Percentiles rank a stretch among this genome's conserved stretches.
phyloP scores from a whole-genome alignment of 208 protist genomes.

The Acanthamoeba sp. region DNA sequence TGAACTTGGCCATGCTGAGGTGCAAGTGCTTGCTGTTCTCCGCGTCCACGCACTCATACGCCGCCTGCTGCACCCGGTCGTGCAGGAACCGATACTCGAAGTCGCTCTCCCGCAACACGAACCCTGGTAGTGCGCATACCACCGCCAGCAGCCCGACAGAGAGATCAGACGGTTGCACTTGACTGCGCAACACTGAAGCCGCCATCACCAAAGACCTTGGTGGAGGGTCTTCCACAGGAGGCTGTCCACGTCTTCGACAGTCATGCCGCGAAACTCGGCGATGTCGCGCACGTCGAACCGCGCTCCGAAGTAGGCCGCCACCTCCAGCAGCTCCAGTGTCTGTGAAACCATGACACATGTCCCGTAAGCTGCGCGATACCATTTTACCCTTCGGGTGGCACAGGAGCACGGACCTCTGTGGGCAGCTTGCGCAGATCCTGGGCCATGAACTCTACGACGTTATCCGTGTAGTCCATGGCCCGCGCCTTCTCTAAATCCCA shows the following conservation, averaged over 20 bases:
- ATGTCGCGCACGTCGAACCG: constrained; percentile 51
- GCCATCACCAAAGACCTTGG: background rate
- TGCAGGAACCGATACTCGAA: constrained; percentile 67
- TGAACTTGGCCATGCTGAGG: constrained; percentile 9
- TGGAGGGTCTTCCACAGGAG: constrained; percentile 34
- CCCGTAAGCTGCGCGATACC: background rate
- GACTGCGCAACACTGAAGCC: background rate
- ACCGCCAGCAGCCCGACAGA: background rate
- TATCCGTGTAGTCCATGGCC: constrained; percentile 58
- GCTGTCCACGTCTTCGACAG: constrained; percentile 8
- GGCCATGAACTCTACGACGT: constrained; percentile 73
- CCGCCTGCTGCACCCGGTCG: constrained; percentile 56
- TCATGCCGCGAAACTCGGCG: background rate
- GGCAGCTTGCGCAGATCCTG: constrained; percentile 56
- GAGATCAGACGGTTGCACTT: background rate
- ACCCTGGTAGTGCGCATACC: background rate
- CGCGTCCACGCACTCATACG: background rate
- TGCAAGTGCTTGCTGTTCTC: constrained; percentile 34
- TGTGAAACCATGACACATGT: background rate
- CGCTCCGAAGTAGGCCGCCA: constrained; percentile 44
- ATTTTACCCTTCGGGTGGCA: too few species aligned
- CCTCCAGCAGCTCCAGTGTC: constrained; percentile 25
- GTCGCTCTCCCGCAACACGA: constrained; percentile 31
- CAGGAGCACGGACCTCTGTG: background rate
- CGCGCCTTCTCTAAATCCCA: constrained; percentile 40